phyloP scores from a whole-genome alignment of 2,329 filamentous ascomycete genomes.

The Trichoderma harzianum region DNA sequence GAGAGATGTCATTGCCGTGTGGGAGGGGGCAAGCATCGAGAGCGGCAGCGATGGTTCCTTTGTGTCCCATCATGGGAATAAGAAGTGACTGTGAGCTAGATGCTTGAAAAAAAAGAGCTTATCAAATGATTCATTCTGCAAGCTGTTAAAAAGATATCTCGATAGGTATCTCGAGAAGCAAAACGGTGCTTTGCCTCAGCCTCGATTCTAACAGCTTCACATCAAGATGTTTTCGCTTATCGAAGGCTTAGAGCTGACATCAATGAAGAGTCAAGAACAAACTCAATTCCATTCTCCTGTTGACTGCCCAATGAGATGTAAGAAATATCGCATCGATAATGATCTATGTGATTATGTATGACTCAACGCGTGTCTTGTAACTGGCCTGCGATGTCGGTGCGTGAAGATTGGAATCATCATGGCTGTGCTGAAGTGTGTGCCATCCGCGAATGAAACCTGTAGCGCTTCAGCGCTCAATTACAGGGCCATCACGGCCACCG shows the following conservation, averaged over 20 bases:
- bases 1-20: not conserved
- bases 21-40: not conserved
- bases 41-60: not conserved
- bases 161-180: not conserved
- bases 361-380: not conserved
- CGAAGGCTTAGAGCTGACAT: not conserved
- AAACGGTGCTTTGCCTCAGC: not conserved
- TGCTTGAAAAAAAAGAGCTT: not conserved
- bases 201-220: not conserved
- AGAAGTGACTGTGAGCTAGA: not conserved
- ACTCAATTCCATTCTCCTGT: not conserved
- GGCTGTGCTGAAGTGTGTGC: not conserved
- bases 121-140: not conserved
- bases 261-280: not conserved
- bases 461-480: not conserved
- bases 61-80: conserved; percentile 1
- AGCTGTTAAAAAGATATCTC: accelerated
- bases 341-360: not conserved
- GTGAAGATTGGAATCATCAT: not conserved
- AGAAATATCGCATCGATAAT: no score
- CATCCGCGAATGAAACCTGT: not conserved
- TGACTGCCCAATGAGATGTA: not conserved
- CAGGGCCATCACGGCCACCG: not conserved
- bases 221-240: not conserved
- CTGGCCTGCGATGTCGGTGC: not conserved